Conservation (phyloP, 208 protist genomes). For the Acanthamoeba castellanii region DNA sequence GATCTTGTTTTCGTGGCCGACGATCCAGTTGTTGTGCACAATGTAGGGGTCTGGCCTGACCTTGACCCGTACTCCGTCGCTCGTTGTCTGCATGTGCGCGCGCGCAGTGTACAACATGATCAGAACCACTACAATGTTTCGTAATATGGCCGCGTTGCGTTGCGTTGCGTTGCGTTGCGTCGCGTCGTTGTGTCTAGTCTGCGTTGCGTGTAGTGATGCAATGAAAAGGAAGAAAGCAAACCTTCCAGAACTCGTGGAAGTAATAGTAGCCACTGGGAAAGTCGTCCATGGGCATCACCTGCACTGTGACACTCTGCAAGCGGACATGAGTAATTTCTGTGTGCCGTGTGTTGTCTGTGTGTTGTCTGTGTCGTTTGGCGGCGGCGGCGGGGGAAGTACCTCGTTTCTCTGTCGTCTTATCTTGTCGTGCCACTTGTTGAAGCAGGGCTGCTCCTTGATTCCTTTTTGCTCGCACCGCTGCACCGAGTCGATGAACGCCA, state of each 20-base stretch:
- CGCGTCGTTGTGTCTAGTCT: no score
- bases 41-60: not conserved
- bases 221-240: not conserved
- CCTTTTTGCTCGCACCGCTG: not conserved
- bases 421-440: not conserved
- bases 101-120: no score
- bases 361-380: no score
- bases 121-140: no score
- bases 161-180: no score
- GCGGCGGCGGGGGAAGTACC: not conserved
- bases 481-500: not conserved
- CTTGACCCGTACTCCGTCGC: not conserved
- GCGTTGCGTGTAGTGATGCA: no score
- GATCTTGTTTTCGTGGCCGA: slow-evolving; percentile 2
- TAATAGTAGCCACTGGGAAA: slow-evolving; percentile 12
- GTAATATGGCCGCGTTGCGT: no score
- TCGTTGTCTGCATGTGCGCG: not conserved
- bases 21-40: slow-evolving; percentile 59
- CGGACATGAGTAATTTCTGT: not conserved
- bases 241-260: slow-evolving; percentile 12
- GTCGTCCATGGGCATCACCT: not conserved
- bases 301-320: not conserved
- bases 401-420: not conserved
- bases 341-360: not conserved
- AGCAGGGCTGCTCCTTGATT: slow-evolving; percentile 30